Conservation (phyloP, 1,284 basidiomycete genomes). For the Phylloporus sp. region DNA sequence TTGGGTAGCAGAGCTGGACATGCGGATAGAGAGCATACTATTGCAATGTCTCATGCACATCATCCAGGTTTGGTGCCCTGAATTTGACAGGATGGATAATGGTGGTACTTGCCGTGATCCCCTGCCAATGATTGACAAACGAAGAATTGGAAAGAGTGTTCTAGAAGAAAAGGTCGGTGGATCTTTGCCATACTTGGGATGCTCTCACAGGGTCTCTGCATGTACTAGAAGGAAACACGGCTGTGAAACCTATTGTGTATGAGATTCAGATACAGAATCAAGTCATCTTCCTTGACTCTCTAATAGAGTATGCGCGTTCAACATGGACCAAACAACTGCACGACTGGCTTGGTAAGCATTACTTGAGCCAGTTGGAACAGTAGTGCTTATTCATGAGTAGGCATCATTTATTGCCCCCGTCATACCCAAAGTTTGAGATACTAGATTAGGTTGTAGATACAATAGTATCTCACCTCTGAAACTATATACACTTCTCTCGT, state of each 20-base stretch:
- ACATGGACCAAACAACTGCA: slow-evolving; percentile 94
- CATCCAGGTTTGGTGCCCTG: slow-evolving; percentile 86
- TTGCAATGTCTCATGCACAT: slow-evolving; percentile 80
- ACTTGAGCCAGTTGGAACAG: slow-evolving; percentile 42
- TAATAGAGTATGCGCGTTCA: slow-evolving; percentile 91
- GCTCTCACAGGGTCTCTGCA: slow-evolving; percentile 29
- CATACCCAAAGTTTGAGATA: slow-evolving; percentile 95
- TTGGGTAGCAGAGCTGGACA: slow-evolving; percentile 92
- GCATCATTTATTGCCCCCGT: slow-evolving; percentile 86
- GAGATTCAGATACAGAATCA: slow-evolving; percentile 98
- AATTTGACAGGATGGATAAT: slow-evolving; percentile 79
- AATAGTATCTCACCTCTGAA: slow-evolving; percentile 63
- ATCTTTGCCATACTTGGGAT: background rate
- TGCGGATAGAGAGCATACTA: slow-evolving; percentile 84
- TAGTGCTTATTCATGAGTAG: slow-evolving; percentile 38
- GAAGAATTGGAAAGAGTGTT: slow-evolving; percentile 63
- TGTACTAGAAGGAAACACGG: slow-evolving; percentile 72
- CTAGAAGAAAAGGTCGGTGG: slow-evolving; percentile 73
- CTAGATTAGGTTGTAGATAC: slow-evolving; percentile 92
- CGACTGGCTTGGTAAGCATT: slow-evolving; percentile 75
- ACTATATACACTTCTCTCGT: slow-evolving; percentile 85
- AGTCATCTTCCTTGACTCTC: slow-evolving; percentile 97
- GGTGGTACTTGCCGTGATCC: slow-evolving; percentile 60
- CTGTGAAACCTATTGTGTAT: slow-evolving; percentile 84
- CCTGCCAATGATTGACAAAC: slow-evolving; percentile 55